Conservation (phyloP, 257 asterid genomes). For the Gentiana straminea region DNA sequence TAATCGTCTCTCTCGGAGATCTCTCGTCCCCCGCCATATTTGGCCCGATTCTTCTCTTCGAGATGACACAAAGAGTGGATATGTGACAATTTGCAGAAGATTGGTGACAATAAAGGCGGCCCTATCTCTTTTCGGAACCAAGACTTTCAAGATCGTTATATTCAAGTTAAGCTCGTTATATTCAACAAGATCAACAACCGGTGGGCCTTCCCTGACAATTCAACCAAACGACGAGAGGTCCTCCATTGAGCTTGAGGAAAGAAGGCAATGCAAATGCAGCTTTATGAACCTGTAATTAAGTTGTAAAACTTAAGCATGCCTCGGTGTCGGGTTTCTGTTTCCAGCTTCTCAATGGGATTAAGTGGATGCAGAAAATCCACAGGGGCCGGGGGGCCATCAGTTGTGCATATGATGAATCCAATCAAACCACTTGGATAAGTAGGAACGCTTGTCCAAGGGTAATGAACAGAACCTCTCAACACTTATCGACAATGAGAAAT, state of each 20-base stretch:
- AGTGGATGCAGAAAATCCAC: constrained; percentile 79
- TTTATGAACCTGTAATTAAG: constrained; percentile 67
- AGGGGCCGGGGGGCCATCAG: constrained; percentile 47
- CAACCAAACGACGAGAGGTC: too few species aligned
- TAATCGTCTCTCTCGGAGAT: too few species aligned
- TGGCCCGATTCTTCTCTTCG: too few species aligned
- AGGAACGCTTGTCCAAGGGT: constrained; percentile 96
- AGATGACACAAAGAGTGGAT: too few species aligned
- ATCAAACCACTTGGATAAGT: constrained; percentile 94
- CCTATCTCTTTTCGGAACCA: too few species aligned
- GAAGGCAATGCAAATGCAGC: constrained; percentile 92
- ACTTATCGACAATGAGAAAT: constrained; percentile 57
- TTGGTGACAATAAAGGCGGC: too few species aligned
- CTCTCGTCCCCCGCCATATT: too few species aligned
- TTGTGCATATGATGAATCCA: constrained; percentile 78
- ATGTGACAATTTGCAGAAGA: too few species aligned
- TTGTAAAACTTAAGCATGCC: constrained; percentile 73
- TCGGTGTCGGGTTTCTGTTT: constrained; percentile 51
- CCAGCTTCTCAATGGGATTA: constrained; percentile 86
- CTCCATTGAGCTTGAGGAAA: constrained; percentile 31
- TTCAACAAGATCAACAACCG: too few species aligned
- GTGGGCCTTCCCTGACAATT: too few species aligned
- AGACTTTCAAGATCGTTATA: too few species aligned
- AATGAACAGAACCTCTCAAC: constrained; percentile 80
- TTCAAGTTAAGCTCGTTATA: too few species aligned